phyloP scores from a whole-genome alignment of 2,329 filamentous ascomycete genomes.

The Colletotrichum neosansevieriae region DNA sequence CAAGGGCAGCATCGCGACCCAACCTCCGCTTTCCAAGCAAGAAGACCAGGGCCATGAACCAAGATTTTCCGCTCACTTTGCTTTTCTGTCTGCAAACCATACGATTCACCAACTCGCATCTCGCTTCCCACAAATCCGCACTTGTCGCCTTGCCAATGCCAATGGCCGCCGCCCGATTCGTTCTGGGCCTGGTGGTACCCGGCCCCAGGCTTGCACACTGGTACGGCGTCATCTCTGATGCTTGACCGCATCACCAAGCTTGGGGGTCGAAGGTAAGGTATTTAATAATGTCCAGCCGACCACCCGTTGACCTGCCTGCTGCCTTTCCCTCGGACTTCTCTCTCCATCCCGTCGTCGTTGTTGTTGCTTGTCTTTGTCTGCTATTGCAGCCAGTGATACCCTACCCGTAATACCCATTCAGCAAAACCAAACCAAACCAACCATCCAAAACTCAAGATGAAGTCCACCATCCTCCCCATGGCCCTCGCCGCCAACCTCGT shows the following conservation, averaged over 20 bases:
- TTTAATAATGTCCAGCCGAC: conserved; percentile 20
- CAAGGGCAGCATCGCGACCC: conserved; percentile 33
- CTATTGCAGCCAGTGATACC: conserved; percentile 27
- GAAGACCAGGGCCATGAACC: conserved; percentile 31
- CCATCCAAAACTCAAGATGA: conserved; percentile 17
- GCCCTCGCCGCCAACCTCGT: conserved; percentile 31
- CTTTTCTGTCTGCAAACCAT: conserved; percentile 21
- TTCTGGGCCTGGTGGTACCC: conserved; percentile 35
- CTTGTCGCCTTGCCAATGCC: conserved; percentile 19
- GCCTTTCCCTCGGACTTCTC: neutral
- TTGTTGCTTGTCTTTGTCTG: conserved; percentile 10
- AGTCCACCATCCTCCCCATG: conserved; percentile 27
- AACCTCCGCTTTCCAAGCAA: conserved; percentile 38
- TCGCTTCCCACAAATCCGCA: conserved; percentile 17
- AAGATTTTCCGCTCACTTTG: conserved; percentile 31
- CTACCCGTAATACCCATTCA: conserved; percentile 11
- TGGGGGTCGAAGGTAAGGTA: neutral
- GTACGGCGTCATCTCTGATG: conserved; percentile 35
- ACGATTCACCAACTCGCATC: conserved; percentile 16
- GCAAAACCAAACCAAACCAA: neutral
- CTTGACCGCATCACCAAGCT: conserved; percentile 32
- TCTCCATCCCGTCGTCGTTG: conserved; percentile 10
- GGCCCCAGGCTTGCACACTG: conserved; percentile 21
- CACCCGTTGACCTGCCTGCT: neutral
- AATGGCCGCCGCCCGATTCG: conserved; percentile 18